These are phyloP conservation scores for Mimosa pudica DNA, from an alignment of 306 rosid species.

Conservation along the genomic window DNA sequence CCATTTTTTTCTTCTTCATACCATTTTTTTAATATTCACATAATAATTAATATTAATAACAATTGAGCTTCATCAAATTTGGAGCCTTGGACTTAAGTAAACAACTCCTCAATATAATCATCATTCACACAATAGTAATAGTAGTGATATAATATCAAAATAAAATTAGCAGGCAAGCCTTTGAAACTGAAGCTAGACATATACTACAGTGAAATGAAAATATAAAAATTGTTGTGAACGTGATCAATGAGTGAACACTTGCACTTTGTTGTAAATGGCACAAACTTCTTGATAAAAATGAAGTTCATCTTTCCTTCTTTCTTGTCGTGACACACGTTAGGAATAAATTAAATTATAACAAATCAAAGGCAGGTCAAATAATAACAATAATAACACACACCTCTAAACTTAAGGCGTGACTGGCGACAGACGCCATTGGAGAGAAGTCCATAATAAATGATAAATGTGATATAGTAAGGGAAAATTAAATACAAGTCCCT, in stretches of 20 bases:
- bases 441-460: neutral
- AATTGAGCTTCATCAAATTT: neutral
- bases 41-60: no score
- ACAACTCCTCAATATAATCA: neutral
- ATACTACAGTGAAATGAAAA: neutral
- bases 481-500: no score
- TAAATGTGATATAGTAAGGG: neutral
- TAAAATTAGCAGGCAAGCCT: neutral
- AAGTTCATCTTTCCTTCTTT: neutral
- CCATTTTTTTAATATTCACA: neutral
- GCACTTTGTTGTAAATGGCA: neutral
- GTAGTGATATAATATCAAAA: no score
- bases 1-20: neutral
- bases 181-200: neutral
- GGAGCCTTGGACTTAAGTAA: neutral
- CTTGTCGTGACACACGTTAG: no score
- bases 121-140: neutral
- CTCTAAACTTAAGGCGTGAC: conserved; percentile 45
- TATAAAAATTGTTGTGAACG: neutral
- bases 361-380: neutral
- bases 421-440: conserved; percentile 28
- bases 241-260: neutral
- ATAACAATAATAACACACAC: neutral
- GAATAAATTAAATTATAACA: neutral
- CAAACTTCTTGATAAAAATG: neutral